Evolutionary conservation across 83 land plant genomes (phyloP).

Genomic region (Picea engelmannii): DNA sequence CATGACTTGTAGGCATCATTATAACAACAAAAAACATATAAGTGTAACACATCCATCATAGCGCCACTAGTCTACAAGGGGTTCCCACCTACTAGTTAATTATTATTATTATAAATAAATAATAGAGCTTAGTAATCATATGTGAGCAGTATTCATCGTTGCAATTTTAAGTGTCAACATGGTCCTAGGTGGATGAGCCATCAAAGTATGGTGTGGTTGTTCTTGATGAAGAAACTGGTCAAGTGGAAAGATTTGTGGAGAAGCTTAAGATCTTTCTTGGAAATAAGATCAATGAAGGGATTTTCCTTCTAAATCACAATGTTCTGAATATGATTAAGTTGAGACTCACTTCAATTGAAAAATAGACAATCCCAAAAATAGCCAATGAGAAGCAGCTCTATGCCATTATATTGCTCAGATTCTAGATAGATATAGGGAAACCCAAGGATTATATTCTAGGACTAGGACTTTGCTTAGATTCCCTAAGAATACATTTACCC

Average conservation of each 20-base stretch:
- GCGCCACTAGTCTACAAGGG: too few relatives aligned
- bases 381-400: slow-evolving; percentile 2
- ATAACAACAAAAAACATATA: too few relatives aligned
- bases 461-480: slow-evolving; percentile 33
- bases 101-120: too few relatives aligned
- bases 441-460: slow-evolving; percentile 48
- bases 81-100: too few relatives aligned
- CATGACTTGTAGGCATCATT: too few relatives aligned
- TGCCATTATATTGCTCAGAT: slow-evolving; percentile 49
- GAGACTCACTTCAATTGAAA: slow-evolving; percentile 48
- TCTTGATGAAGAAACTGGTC: slow-evolving; percentile 25
- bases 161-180: too few relatives aligned
- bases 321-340: slow-evolving; percentile 38
- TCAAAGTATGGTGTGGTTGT: too few relatives aligned
- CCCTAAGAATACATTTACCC: slow-evolving; percentile 15
- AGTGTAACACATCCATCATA: too few relatives aligned
- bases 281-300: slow-evolving; percentile 54
- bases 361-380: slow-evolving; percentile 44
- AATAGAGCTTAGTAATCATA: too few relatives aligned
- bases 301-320: slow-evolving; percentile 42
- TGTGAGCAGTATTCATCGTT: too few relatives aligned
- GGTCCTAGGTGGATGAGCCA: too few relatives aligned
- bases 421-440: slow-evolving; percentile 59
- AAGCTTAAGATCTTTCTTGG: slow-evolving; percentile 49
- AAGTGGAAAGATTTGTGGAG: slow-evolving; percentile 9